Evolutionary conservation across 345 rosid species (phyloP), one percentile per base, ranked within the genome.

Genomic region (Capsella bursapastoris): DNA sequence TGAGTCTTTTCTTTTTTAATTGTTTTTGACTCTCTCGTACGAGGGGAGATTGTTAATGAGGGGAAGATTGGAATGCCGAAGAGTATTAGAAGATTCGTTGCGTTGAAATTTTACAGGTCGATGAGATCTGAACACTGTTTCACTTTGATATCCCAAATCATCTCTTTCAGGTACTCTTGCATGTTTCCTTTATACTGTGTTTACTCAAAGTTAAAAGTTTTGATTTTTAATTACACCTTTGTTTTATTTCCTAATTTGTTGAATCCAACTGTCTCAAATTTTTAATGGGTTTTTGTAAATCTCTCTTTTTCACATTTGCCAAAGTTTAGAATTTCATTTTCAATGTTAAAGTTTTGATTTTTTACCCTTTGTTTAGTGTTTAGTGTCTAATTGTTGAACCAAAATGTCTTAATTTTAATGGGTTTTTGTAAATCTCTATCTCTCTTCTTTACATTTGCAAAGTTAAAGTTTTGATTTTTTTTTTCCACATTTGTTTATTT

Each of bases 91-190:
- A 71, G 64, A 7, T 58, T 50, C 34, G 22, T 3, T 63, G 14
- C 60, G 51, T 41, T 47, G 45, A 61, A 76, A 32, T 64, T 11
- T 57, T 37, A 68, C 66, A 34, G 43, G 64, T 59, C 43, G 52
- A 75, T 53, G 78, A 80, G 89, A 86, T 85, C 91, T 81, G 75
- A 71, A 68, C 66, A 68, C 56, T 68, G 45, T 68, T 53, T 67
- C 44, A 58, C 13, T 73, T 80, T 78, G 25, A 22, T 77, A 61
- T 78, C 73, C 41, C 48, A 34, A 50, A 51, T 72, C 76, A 69
- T 78, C 69, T 80, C 64, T 76, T 73, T 71, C 64, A 72, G 89
- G 86, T 89, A 70, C 29, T 68, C 5, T 4, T 61, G 64, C 65
- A 53, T 76, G 69, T 68, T 34, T 7, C 59, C 43, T 35, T 55